Conservation (phyloP, 345 rosid genomes). For the Brassica carinata region DNA sequence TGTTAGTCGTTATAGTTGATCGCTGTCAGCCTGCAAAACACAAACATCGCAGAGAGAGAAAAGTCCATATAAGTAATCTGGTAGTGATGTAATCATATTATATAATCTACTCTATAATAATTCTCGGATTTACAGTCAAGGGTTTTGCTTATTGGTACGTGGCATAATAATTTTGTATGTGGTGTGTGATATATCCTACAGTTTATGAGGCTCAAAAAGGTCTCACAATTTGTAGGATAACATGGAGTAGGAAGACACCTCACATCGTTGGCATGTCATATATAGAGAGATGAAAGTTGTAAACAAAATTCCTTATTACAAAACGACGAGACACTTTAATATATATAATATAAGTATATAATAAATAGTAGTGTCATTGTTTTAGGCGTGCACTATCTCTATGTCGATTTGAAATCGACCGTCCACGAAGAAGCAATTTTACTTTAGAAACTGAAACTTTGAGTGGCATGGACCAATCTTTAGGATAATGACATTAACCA, state of each 20-base stretch:
- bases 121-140: not conserved
- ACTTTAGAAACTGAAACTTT: constrained; percentile 9
- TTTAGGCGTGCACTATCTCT: constrained; percentile 41
- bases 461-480: constrained; percentile 43
- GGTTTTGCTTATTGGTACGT: constrained; percentile 15
- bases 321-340: constrained; percentile 33
- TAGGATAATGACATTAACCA: constrained; percentile 28
- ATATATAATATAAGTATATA: not conserved
- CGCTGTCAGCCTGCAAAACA: not conserved
- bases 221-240: constrained; percentile 9
- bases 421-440: constrained; percentile 17
- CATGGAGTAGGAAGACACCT: constrained; percentile 30
- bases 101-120: not conserved
- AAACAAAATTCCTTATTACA: constrained; percentile 22
- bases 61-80: not conserved
- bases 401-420: constrained; percentile 38
- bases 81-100: not conserved
- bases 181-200: constrained; percentile 23
- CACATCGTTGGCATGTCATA: constrained; percentile 22
- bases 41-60: not conserved
- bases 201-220: constrained; percentile 19
- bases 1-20: not conserved
- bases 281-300: constrained; percentile 2
- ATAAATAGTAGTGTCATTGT: constrained; percentile 19
- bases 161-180: not conserved